Evolutionary conservation across 2,329 filamentous ascomycete species (phyloP).

Genomic region (Fusarium sp.): DNA sequence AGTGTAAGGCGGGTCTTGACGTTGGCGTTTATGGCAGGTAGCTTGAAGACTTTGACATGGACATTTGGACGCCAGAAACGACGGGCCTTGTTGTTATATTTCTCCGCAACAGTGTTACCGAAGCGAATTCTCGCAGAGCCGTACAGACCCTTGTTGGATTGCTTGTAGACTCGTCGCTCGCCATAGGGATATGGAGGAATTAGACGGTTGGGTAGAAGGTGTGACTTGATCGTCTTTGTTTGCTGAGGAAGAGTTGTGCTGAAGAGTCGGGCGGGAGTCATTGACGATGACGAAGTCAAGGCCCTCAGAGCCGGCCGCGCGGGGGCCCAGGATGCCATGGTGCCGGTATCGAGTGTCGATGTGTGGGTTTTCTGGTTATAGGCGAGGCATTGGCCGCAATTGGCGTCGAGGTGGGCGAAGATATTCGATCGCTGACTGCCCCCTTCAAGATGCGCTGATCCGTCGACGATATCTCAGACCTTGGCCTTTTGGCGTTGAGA

Average conservation of each 20-base stretch:
- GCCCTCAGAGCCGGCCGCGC: conserved; percentile 40
- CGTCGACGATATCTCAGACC: conserved; percentile 16
- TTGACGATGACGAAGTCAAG: conserved; percentile 36
- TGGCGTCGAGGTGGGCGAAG: conserved; percentile 23
- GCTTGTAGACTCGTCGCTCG: conserved; percentile 78
- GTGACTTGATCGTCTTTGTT: conserved; percentile 59
- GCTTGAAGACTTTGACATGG: conserved; percentile 76
- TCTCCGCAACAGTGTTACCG: conserved; percentile 82
- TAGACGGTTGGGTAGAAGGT: conserved; percentile 62
- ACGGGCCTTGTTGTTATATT: conserved; percentile 77
- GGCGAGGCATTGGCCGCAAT: conserved; percentile 46
- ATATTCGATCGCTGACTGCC: conserved; percentile 29
- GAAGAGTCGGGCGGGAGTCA: conserved; percentile 50
- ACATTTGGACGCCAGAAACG: conserved; percentile 83
- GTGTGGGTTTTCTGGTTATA: conserved; percentile 18
- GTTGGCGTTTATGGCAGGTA: conserved; percentile 70
- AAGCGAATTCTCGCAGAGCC: conserved; percentile 78
- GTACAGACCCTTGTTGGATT: conserved; percentile 82
- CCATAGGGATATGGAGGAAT: conserved; percentile 81
- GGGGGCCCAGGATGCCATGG: conserved; percentile 46
- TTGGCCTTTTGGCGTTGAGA: conserved; percentile 39
- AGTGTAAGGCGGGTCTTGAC: conserved; percentile 78
- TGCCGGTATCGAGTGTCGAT: conserved; percentile 3
- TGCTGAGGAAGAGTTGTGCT: conserved; percentile 54
- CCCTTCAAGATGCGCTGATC: conserved; percentile 45